Conservation (phyloP, 1,284 basidiomycete species). For the Xerocomus nothofagi region DNA sequence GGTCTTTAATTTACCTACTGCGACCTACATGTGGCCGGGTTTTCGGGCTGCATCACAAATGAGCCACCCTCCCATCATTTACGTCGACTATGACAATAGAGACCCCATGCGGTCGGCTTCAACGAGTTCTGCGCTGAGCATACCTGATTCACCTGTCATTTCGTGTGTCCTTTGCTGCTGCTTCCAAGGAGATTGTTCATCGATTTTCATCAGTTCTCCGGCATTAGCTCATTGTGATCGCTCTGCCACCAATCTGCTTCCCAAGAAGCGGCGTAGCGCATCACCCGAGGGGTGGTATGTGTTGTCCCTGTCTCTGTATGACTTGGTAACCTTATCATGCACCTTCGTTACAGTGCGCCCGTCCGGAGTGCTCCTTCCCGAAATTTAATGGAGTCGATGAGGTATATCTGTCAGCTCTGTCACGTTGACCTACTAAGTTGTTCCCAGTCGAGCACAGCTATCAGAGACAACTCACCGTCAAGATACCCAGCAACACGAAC, state of each 20-base stretch:
- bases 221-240: conserved; percentile 28
- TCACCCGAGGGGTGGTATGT: conserved; percentile 33
- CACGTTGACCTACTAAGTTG: conserved; percentile 12
- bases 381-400: conserved; percentile 29
- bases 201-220: conserved; percentile 29
- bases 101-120: conserved; percentile 35
- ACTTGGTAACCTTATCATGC: conserved; percentile 13
- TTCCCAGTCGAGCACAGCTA: conserved; percentile 21
- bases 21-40: conserved; percentile 42
- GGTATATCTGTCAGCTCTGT: conserved; percentile 18
- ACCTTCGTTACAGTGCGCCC: conserved; percentile 14
- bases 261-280: conserved; percentile 35
- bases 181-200: conserved; percentile 16
- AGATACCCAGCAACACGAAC: conserved; percentile 13
- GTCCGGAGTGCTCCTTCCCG: conserved; percentile 17
- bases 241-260: conserved; percentile 32
- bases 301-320: conserved; percentile 1
- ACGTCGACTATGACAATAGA: conserved; percentile 38
- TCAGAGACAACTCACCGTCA: conserved; percentile 22
- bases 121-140: conserved; percentile 32
- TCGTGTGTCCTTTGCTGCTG: conserved; percentile 29
- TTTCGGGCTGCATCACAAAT: conserved; percentile 40
- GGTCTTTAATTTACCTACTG: conserved; percentile 40
- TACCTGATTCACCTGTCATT: conserved; percentile 29
- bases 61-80: conserved; percentile 39